Conservation (phyloP, 148 eudicot genomes). For the Camellia sinensis region DNA sequence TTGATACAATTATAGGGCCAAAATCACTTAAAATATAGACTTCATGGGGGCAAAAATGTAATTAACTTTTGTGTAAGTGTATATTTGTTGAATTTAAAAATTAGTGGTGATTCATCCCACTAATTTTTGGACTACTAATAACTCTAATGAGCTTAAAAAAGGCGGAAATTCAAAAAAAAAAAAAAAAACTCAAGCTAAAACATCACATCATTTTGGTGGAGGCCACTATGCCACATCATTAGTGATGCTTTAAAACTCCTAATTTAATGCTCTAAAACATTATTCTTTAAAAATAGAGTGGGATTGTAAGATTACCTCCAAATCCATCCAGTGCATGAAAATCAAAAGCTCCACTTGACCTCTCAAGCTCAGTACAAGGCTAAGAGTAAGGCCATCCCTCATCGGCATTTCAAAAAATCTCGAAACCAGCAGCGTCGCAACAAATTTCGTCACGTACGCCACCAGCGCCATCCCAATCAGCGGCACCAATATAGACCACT, state of each 20-base stretch:
- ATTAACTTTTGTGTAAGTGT: background rate
- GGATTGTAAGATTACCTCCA: constrained; percentile 34
- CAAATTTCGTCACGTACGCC: constrained; percentile 44
- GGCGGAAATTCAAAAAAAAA: too few relatives aligned
- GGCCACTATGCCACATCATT: too few relatives aligned
- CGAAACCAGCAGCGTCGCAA: constrained; percentile 36
- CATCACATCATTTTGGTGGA: too few relatives aligned
- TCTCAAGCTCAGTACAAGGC: constrained; percentile 69
- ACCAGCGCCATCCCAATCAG: constrained; percentile 37
- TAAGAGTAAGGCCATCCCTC: constrained; percentile 55
- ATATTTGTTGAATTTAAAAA: background rate
- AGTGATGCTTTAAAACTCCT: too few relatives aligned
- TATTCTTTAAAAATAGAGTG: too few relatives aligned
- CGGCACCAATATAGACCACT: constrained; percentile 55
- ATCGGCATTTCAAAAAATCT: constrained; percentile 46
- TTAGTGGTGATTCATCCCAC: too few relatives aligned
- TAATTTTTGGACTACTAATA: too few relatives aligned
- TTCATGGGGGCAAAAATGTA: background rate
- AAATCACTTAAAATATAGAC: too few relatives aligned
- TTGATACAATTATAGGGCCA: too few relatives aligned
- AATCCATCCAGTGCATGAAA: constrained; percentile 67
- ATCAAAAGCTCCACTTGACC: constrained; percentile 74
- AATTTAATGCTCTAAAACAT: too few relatives aligned
- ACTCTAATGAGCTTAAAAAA: too few relatives aligned
- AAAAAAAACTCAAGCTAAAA: too few relatives aligned